phyloP scores from a whole-genome alignment of 148 eudicot species.

The Vaccinium myrtillus region DNA sequence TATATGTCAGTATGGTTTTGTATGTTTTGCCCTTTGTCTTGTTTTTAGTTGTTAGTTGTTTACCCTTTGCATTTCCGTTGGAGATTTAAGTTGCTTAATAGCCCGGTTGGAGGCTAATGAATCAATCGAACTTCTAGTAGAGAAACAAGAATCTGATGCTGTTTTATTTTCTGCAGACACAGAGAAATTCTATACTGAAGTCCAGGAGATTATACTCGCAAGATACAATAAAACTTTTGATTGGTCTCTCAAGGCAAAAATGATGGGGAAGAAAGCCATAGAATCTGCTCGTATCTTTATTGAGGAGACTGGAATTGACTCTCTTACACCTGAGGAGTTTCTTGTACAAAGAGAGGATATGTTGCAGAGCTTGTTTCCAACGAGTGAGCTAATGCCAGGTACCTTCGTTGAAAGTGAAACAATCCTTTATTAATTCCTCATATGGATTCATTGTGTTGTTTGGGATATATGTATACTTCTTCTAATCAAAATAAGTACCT shows the following conservation, averaged over 20 bases:
- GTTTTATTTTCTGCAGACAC: conserved; percentile 57
- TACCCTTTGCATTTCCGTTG: conserved; percentile 1
- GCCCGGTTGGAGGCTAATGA: not conserved
- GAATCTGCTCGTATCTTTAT: conserved; percentile 94
- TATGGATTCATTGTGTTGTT: not conserved
- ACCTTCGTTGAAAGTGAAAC: not conserved
- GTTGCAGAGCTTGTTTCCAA: conserved; percentile 74
- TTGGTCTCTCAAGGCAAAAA: conserved; percentile 94
- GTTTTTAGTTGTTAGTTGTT: not conserved
- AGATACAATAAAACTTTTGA: conserved; percentile 92
- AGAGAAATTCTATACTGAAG: conserved; percentile 87
- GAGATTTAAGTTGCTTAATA: not conserved
- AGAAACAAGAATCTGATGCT: not conserved
- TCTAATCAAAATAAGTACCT: not conserved
- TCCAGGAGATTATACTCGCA: conserved; percentile 77
- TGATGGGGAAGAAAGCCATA: conserved; percentile 97
- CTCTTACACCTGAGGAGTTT: conserved; percentile 86
- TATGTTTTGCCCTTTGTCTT: not conserved
- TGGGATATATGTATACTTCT: not conserved
- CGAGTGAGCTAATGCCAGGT: conserved; percentile 97
- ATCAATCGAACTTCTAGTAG: not conserved
- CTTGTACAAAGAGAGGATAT: conserved; percentile 82
- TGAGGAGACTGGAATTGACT: conserved; percentile 82
- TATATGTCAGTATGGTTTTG: not conserved
- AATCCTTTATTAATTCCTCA: not conserved